Conservation (phyloP, 1,284 basidiomycete genomes). For the Ustilago bromivora region DNA sequence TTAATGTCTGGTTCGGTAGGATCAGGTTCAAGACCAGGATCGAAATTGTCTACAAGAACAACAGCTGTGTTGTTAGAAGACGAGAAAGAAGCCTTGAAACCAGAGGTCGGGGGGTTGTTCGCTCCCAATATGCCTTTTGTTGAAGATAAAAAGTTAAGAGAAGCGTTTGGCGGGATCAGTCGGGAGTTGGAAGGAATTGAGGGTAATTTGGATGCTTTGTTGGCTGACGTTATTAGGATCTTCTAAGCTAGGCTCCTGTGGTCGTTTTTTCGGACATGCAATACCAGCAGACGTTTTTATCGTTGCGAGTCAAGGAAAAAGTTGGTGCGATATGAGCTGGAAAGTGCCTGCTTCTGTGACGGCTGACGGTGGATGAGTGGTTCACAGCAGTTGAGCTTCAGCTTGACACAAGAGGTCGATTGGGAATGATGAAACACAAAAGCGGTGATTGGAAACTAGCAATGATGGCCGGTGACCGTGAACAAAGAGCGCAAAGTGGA, state of each 20-base stretch:
- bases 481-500: too few species aligned
- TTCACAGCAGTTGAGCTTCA: too few species aligned
- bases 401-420: too few species aligned
- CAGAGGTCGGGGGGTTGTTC: slow-evolving; percentile 53
- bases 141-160: slow-evolving; percentile 34
- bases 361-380: too few species aligned
- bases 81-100: slow-evolving; percentile 27
- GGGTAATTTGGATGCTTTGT: slow-evolving; percentile 34
- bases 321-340: too few species aligned
- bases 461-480: too few species aligned
- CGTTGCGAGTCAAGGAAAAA: too few species aligned
- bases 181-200: slow-evolving; percentile 45
- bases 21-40: slow-evolving; percentile 22
- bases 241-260: slow-evolving; percentile 17
- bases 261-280: not conserved
- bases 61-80: slow-evolving; percentile 20
- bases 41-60: slow-evolving; percentile 25
- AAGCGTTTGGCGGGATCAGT: slow-evolving; percentile 42
- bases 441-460: too few species aligned
- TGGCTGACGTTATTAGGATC: slow-evolving; percentile 44
- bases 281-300: too few species aligned
- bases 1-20: slow-evolving; percentile 7
- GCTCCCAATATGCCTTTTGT: slow-evolving; percentile 47
- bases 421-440: too few species aligned
- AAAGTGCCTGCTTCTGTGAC: too few species aligned